Evolutionary conservation across 73 alveolate species (phyloP).

Genomic region (Paramecium sonneborni): DNA sequence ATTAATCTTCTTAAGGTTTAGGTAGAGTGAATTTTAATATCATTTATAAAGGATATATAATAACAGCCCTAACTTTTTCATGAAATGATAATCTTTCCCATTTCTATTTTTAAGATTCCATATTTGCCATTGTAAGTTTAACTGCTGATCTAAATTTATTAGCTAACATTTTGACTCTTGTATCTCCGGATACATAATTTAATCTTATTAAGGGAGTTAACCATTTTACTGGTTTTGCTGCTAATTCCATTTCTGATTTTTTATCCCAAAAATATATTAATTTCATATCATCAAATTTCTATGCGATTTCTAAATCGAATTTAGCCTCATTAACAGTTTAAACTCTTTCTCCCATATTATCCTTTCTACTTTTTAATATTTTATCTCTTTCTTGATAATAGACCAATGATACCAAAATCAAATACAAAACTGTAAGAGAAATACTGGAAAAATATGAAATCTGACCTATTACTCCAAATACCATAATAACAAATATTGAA

Average conservation of each 20-base stretch:
- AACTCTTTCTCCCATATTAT: not conserved
- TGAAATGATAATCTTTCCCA: not conserved
- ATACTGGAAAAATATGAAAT: not conserved
- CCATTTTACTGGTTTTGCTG: not conserved
- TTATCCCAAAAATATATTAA: not conserved
- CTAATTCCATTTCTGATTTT: not conserved
- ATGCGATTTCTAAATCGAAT: not conserved
- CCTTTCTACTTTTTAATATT: not conserved
- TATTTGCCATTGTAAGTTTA: not conserved
- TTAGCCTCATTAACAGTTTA: not conserved
- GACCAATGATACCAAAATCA: not conserved
- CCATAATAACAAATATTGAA: slow-evolving; percentile 11
- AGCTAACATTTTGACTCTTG: not conserved
- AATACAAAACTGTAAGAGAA: not conserved
- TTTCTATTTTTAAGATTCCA: not conserved
- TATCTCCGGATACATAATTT: not conserved
- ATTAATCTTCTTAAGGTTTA: not conserved
- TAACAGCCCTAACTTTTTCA: not conserved
- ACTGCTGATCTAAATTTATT: not conserved
- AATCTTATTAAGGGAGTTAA: not conserved
- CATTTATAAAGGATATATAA: not conserved
- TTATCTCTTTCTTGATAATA: not conserved
- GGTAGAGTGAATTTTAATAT: not conserved
- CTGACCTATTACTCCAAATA: not conserved
- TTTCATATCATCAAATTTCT: not conserved